phyloP scores from a whole-genome alignment of 2,329 filamentous ascomycete species.

The Colletotrichum cuscutae region DNA sequence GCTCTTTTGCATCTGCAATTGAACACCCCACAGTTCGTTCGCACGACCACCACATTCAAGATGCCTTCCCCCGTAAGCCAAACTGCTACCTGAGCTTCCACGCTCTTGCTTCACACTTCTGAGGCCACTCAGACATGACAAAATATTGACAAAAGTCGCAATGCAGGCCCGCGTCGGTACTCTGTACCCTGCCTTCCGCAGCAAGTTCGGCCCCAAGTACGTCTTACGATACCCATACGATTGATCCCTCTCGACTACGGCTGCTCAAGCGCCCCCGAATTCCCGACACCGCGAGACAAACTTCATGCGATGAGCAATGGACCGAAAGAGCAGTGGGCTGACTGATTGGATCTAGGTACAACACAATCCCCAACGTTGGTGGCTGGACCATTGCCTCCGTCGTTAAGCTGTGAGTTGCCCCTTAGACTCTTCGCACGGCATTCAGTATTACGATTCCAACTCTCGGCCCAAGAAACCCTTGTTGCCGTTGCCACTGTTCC shows the following conservation, averaged over 20 bases:
- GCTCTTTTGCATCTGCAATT: slow-evolving; percentile 46
- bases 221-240: slow-evolving; percentile 33
- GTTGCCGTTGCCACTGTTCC: background rate
- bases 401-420: slow-evolving; percentile 61
- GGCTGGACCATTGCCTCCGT: slow-evolving; percentile 62
- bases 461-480: background rate
- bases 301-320: background rate
- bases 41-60: slow-evolving; percentile 46
- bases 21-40: slow-evolving; percentile 42
- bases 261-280: too few relatives aligned
- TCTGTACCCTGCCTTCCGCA: slow-evolving; percentile 43
- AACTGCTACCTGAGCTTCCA: background rate
- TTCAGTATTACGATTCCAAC: background rate
- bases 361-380: slow-evolving; percentile 64
- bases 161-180: slow-evolving; percentile 15
- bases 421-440: background rate
- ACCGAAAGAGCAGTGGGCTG: slow-evolving; percentile 36
- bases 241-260: background rate
- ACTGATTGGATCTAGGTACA: slow-evolving; percentile 60
- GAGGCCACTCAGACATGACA: background rate
- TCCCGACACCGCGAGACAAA: background rate
- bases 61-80: slow-evolving; percentile 55
- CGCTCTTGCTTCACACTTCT: background rate
- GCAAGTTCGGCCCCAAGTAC: slow-evolving; percentile 75
- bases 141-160: background rate